Evolutionary conservation across 495 filamentous ascomycete genomes (phyloP).

Genomic region (Stereocaulon alpinum): DNA sequence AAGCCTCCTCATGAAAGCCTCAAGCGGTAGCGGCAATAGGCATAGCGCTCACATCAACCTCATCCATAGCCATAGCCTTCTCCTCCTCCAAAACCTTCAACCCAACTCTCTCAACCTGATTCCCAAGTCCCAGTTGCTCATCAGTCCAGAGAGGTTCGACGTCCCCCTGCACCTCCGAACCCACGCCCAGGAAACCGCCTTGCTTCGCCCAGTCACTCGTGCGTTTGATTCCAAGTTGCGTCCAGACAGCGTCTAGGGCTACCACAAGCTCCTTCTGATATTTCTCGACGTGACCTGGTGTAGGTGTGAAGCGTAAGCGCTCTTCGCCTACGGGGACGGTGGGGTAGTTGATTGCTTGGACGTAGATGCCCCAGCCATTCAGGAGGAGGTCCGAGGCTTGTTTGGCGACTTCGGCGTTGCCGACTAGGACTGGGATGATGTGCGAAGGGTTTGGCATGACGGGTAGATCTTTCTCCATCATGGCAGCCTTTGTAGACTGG

Average conservation of each 20-base stretch:
- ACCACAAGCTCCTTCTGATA: conserved; percentile 77
- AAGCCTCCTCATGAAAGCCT: not conserved
- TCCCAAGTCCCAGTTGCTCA: conserved; percentile 63
- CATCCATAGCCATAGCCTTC: conserved; percentile 15
- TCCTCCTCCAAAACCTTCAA: conserved; percentile 13
- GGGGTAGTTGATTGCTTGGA: conserved; percentile 98
- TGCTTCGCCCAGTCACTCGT: conserved; percentile 82
- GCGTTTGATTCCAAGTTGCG: conserved; percentile 76
- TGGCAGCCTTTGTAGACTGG: conserved; percentile 71
- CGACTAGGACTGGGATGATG: conserved; percentile 89
- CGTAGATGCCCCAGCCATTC: conserved; percentile 83
- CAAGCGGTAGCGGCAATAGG: not conserved
- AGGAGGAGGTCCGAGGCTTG: conserved; percentile 80
- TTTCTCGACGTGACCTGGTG: conserved; percentile 75
- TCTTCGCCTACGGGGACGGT: conserved; percentile 95
- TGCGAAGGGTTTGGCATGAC: conserved; percentile 97
- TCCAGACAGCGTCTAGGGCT: conserved; percentile 81
- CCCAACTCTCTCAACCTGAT: conserved; percentile 14
- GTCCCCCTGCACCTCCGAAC: conserved; percentile 49
- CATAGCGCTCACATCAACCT: not conserved
- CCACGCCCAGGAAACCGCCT: conserved; percentile 90
- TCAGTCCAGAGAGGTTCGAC: conserved; percentile 76
- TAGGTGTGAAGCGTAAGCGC: conserved; percentile 88
- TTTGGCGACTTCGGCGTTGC: conserved; percentile 89
- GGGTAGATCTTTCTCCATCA: conserved; percentile 74